phyloP scores from a whole-genome alignment of 2,329 filamentous ascomycete species.

The Aspergillus thermomutatus region DNA sequence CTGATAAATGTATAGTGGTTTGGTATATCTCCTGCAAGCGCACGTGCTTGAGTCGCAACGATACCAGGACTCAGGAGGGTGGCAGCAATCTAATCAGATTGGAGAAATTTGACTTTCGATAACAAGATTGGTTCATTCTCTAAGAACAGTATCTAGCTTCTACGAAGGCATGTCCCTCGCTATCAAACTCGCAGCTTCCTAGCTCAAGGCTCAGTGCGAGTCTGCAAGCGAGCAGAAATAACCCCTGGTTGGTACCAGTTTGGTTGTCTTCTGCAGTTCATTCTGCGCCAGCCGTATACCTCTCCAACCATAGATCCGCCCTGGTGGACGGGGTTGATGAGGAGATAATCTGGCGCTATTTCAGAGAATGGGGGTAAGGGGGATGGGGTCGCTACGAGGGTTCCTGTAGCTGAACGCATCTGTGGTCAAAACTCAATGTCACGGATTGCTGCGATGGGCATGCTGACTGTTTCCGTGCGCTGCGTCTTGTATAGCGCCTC shows the following conservation, averaged over 20 bases:
- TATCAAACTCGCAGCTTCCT: slow-evolving; percentile 41
- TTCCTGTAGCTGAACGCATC: neutral
- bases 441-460: neutral
- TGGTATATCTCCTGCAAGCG: neutral
- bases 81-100: neutral
- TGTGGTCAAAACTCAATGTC: neutral
- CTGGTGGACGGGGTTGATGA: slow-evolving; percentile 49
- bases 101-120: neutral
- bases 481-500: neutral
- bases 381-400: neutral
- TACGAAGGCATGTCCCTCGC: slow-evolving; percentile 33
- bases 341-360: slow-evolving; percentile 77
- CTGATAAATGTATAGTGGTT: neutral
- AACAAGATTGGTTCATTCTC: neutral
- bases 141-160: neutral
- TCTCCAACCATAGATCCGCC: slow-evolving; percentile 62
- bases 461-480: neutral
- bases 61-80: neutral
- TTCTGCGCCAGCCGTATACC: slow-evolving; percentile 95
- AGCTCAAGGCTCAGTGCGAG: slow-evolving; percentile 31
- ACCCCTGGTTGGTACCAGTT: slow-evolving; percentile 18
- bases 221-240: slow-evolving; percentile 40
- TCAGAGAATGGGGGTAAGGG: neutral
- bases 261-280: slow-evolving; percentile 43
- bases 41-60: neutral